These are phyloP conservation scores for Primulina eburnea DNA, from an alignment of 257 asterid species.

Conservation along the genomic window DNA sequence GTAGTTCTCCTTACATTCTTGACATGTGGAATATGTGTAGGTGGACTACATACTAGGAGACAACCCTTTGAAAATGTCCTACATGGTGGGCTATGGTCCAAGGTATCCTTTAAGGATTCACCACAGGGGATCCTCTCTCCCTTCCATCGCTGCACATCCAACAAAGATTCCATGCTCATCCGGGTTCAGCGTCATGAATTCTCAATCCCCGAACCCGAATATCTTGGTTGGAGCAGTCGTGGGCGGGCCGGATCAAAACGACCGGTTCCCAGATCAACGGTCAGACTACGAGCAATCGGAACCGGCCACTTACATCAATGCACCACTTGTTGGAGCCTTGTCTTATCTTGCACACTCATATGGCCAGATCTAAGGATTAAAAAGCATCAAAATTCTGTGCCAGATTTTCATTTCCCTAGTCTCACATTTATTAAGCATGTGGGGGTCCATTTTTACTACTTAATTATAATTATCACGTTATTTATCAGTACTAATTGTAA, in stretches of 20 bases:
- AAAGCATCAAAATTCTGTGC: neutral
- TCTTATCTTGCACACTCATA: slow-evolving; percentile 89
- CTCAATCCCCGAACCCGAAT: slow-evolving; percentile 77
- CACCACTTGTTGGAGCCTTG: slow-evolving; percentile 86
- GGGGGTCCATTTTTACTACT: slow-evolving; percentile 15
- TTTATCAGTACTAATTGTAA: slow-evolving; percentile 7
- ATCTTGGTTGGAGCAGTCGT: slow-evolving; percentile 73
- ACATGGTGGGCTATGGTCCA: slow-evolving; percentile 92
- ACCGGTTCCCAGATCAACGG: slow-evolving; percentile 79
- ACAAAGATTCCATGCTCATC: slow-evolving; percentile 69
- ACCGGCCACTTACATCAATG: slow-evolving; percentile 94
- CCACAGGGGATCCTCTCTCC: slow-evolving; percentile 95
- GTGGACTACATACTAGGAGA: slow-evolving; percentile 91
- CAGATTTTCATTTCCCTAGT: slow-evolving; percentile 12
- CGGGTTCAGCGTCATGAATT: slow-evolving; percentile 60
- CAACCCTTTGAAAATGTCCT: slow-evolving; percentile 84
- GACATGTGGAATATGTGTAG: slow-evolving; percentile 27
- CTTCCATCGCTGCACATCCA: slow-evolving; percentile 59
- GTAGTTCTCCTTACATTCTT: neutral
- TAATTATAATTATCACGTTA: neutral
- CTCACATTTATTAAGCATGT: slow-evolving; percentile 17
- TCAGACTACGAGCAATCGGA: slow-evolving; percentile 92
- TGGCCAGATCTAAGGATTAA: slow-evolving; percentile 60
- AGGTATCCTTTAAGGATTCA: slow-evolving; percentile 80
- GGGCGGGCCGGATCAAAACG: slow-evolving; percentile 87